These are phyloP conservation scores for Agrocybe pediades DNA, from an alignment of 768 basidiomycete genomes.

Conservation along the genomic window DNA sequence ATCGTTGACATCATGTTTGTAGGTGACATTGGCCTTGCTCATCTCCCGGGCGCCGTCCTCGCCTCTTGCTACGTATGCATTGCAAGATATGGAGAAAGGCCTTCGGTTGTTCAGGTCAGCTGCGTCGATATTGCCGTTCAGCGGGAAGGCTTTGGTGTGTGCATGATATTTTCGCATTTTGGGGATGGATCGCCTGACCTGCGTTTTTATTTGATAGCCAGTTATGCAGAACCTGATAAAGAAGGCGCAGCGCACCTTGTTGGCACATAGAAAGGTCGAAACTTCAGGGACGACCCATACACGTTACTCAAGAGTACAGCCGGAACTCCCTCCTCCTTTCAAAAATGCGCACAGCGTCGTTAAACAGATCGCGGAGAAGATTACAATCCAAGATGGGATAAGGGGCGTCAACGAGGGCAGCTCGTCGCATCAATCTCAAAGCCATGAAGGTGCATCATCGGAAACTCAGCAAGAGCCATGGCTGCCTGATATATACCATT, in stretches of 20 bases:
- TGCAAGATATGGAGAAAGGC: constrained; percentile 61
- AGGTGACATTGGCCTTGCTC: constrained; percentile 69
- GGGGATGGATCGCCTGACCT: too few species aligned
- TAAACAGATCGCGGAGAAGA: constrained; percentile 28
- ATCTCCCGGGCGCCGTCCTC: constrained; percentile 63
- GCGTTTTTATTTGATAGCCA: constrained; percentile 35
- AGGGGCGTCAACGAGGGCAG: not conserved
- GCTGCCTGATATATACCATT: constrained; percentile 50
- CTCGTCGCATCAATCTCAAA: not conserved
- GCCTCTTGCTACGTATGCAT: constrained; percentile 57
- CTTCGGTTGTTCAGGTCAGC: constrained; percentile 59
- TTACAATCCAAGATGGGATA: constrained; percentile 8
- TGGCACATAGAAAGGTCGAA: constrained; percentile 31
- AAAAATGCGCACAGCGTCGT: constrained; percentile 34
- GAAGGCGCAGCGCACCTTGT: constrained; percentile 48
- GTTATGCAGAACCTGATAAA: constrained; percentile 57
- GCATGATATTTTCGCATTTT: too few species aligned
- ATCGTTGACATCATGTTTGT: not conserved
- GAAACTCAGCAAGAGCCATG: constrained; percentile 28
- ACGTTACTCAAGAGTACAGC: constrained; percentile 17
- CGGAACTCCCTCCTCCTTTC: constrained; percentile 36
- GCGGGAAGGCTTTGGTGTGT: constrained; percentile 59
- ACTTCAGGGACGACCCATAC: constrained; percentile 7
- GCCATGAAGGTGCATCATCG: not conserved
- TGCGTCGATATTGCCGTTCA: constrained; percentile 59